phyloP scores from a whole-genome alignment of 805 yeast species.

The baker's yeast (Saccharomyces cerevisiae) region DNA sequence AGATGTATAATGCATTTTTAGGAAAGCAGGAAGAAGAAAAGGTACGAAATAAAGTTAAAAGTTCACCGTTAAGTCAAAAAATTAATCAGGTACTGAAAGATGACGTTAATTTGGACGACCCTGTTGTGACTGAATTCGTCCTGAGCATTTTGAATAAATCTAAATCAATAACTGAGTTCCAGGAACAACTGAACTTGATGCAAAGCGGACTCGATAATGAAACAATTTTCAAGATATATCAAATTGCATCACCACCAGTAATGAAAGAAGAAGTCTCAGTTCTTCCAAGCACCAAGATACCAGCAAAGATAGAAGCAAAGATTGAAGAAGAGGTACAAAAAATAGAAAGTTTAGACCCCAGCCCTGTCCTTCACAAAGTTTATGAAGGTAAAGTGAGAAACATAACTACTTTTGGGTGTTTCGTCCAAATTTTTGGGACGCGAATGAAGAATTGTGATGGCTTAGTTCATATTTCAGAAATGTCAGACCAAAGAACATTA shows the following conservation, averaged over 20 bases:
- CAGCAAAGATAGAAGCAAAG: conserved; percentile 7
- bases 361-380: conserved; percentile 38
- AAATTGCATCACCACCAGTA: background rate
- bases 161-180: conserved; percentile 6
- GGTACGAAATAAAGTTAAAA: background rate
- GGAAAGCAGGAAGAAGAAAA: background rate
- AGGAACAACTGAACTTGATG: conserved; percentile 11
- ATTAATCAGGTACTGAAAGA: conserved; percentile 6
- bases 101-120: conserved; percentile 13
- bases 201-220: conserved; percentile 18
- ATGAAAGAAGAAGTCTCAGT: background rate
- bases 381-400: conserved; percentile 56
- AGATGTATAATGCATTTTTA: conserved; percentile 8
- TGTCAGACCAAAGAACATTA: conserved; percentile 41
- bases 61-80: background rate
- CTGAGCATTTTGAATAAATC: conserved; percentile 12
- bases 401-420: conserved; percentile 69
- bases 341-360: conserved; percentile 18
- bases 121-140: conserved; percentile 20
- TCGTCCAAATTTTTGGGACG: conserved; percentile 45
- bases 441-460: conserved; percentile 39
- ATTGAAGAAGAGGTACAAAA: conserved; percentile 4
- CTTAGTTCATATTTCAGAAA: conserved; percentile 68
- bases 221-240: conserved; percentile 8
- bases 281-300: conserved; percentile 2